Conservation (phyloP, 148 eudicot genomes). For the Chenopodium album region DNA sequence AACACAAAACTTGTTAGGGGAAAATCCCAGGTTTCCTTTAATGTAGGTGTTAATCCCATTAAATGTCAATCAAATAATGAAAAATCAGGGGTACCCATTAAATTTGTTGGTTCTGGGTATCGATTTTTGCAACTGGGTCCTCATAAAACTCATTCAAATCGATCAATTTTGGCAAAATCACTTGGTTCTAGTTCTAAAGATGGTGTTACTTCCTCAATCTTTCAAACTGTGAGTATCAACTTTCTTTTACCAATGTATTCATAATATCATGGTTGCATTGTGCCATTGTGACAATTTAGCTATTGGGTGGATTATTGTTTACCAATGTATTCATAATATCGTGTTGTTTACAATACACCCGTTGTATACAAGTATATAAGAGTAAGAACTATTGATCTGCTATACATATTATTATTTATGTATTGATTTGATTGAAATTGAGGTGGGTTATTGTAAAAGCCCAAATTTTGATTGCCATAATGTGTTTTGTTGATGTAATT, state of each 20-base stretch:
- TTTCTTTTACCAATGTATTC: conserved; percentile 6
- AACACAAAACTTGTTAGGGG: conserved; percentile 7
- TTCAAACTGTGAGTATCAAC: conserved; percentile 39
- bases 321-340: too few relatives aligned
- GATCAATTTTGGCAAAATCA: conserved; percentile 38
- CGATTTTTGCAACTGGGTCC: conserved; percentile 40
- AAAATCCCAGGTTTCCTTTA: background rate
- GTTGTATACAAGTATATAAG: too few relatives aligned
- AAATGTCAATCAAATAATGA: conserved; percentile 24
- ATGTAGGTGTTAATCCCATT: conserved; percentile 21
- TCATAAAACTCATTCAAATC: conserved; percentile 25
- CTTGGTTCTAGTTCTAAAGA: conserved; percentile 33
- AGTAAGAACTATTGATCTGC: background rate
- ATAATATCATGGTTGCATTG: conserved; percentile 2
- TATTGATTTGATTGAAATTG: background rate
- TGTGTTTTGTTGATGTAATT: background rate
- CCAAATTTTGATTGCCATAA: background rate
- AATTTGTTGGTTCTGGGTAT: conserved; percentile 31
- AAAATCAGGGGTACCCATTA: conserved; percentile 28
- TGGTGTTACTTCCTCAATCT: conserved; percentile 37
- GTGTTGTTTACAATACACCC: too few relatives aligned
- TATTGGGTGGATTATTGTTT: background rate
- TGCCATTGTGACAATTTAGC: background rate
- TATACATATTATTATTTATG: background rate
- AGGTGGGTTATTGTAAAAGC: background rate